Percentiles rank a stretch among this genome's conserved stretches.
Evolutionary conservation across 1,139 yeast species (phyloP).

Genomic region (Geotrichum klebahnii): DNA sequence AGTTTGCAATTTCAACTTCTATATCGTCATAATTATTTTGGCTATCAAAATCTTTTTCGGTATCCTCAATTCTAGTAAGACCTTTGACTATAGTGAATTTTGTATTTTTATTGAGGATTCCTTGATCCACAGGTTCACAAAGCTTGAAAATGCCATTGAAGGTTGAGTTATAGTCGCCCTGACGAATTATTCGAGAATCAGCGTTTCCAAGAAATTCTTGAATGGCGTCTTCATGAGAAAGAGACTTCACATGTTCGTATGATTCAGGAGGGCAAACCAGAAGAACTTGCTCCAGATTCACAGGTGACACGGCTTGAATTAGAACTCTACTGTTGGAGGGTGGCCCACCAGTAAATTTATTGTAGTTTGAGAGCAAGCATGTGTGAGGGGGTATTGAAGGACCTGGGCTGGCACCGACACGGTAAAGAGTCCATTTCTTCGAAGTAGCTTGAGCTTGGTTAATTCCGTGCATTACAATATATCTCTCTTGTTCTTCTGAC

Average conservation of each 20-base stretch:
- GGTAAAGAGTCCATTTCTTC: conserved; percentile 15
- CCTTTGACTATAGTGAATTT: conserved; percentile 52
- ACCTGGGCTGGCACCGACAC: neutral
- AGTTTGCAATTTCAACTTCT: conserved; percentile 33
- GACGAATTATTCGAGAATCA: conserved; percentile 29
- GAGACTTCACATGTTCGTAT: conserved; percentile 24
- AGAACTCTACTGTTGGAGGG: conserved; percentile 11
- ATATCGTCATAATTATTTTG: conserved; percentile 23
- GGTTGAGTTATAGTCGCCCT: conserved; percentile 31
- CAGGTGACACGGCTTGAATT: conserved; percentile 14
- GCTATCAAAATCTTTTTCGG: neutral
- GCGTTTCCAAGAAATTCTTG: conserved; percentile 17
- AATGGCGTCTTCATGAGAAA: conserved; percentile 19
- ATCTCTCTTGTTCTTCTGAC: neutral
- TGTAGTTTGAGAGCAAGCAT: conserved; percentile 6
- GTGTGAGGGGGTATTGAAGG: neutral
- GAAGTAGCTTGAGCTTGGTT: neutral
- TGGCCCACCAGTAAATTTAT: conserved; percentile 13
- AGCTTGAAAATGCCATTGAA: conserved; percentile 42
- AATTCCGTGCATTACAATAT: conserved; percentile 15
- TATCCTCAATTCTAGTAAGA: conserved; percentile 20
- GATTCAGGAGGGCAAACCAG: conserved; percentile 28
- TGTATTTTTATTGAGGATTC: conserved; percentile 46
- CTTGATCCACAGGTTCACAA: conserved; percentile 74
- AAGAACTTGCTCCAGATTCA: conserved; percentile 27